Conservation (phyloP, 2,329 filamentous ascomycete genomes). For the Ramularia collo-cygni region DNA sequence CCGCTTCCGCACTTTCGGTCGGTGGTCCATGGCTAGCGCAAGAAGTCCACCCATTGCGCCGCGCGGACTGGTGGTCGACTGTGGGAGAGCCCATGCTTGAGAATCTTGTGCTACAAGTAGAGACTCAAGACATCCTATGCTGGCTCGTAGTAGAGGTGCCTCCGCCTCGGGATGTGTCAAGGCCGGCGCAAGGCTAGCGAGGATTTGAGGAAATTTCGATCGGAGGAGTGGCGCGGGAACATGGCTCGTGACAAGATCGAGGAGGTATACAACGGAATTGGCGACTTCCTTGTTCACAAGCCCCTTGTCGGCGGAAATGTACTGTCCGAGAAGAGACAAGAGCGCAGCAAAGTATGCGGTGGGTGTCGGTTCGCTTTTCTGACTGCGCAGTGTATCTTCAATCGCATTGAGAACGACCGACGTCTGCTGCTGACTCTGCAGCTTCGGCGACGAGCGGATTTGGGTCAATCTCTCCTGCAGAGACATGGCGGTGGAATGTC, state of each 20-base stretch:
- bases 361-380: slow-evolving; percentile 73
- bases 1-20: slow-evolving; percentile 90
- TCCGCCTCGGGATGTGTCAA: slow-evolving; percentile 75
- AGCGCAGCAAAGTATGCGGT: slow-evolving; percentile 97
- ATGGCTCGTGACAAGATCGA: slow-evolving; percentile 83
- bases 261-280: slow-evolving; percentile 84
- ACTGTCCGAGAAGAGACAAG: slow-evolving; percentile 75
- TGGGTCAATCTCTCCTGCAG: slow-evolving; percentile 91
- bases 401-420: slow-evolving; percentile 83
- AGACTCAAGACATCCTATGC: slow-evolving; percentile 90
- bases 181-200: slow-evolving; percentile 76
- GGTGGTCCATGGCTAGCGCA: slow-evolving; percentile 73
- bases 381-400: slow-evolving; percentile 84
- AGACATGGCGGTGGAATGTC: slow-evolving; percentile 38
- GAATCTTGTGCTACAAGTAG: slow-evolving; percentile 83
- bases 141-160: slow-evolving; percentile 76
- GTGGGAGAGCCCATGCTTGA: slow-evolving; percentile 77
- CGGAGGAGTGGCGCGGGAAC: slow-evolving; percentile 81
- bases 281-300: slow-evolving; percentile 75
- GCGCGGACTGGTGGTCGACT: slow-evolving; percentile 76
- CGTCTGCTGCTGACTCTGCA: slow-evolving; percentile 90
- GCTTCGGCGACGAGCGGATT: slow-evolving; percentile 84
- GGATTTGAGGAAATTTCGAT: slow-evolving; percentile 90
- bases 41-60: slow-evolving; percentile 81
- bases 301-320: slow-evolving; percentile 55